Percentiles rank a stretch among this genome's conserved stretches.
phyloP scores from a whole-genome alignment of 2,329 filamentous ascomycete genomes.

The Alternaria gansuensis region DNA sequence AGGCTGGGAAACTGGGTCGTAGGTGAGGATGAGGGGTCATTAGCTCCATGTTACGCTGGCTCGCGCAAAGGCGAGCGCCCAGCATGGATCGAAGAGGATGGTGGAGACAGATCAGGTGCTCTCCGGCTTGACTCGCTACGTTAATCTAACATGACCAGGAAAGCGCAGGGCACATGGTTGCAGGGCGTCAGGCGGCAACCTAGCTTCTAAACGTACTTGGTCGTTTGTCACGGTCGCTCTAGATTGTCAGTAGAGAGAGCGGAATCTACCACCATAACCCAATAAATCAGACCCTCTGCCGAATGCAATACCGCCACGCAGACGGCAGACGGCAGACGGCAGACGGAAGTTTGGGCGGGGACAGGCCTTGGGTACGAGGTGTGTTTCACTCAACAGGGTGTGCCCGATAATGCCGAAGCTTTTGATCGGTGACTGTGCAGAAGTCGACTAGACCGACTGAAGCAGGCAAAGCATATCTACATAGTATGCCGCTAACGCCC shows the following conservation, averaged over 20 bases:
- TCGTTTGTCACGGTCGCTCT: conserved; percentile 15
- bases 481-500: background rate
- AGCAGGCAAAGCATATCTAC: conserved; percentile 10
- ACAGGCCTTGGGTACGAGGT: conserved; percentile 20
- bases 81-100: conserved; percentile 26
- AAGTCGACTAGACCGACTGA: conserved; percentile 14
- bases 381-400: conserved; percentile 29
- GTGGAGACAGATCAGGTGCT: conserved; percentile 33
- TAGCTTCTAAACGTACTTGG: conserved; percentile 17
- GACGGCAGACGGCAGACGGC: conserved; percentile 5
- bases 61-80: conserved; percentile 22
- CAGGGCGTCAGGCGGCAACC: conserved; percentile 22
- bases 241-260: conserved; percentile 3
- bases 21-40: conserved; percentile 25
- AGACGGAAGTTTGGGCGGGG: conserved; percentile 10
- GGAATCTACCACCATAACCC: conserved; percentile 9
- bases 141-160: conserved; percentile 30
- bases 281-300: conserved; percentile 12
- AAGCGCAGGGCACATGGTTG: conserved; percentile 15
- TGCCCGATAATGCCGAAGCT: conserved; percentile 22
- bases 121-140: conserved; percentile 28
- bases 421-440: conserved; percentile 23
- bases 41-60: conserved; percentile 33
- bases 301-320: conserved; percentile 14
- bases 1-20: conserved; percentile 20